Base-by-base conservation (phyloP, 2,329 filamentous ascomycete species). In the Acrodontium crateriforme region DNA sequence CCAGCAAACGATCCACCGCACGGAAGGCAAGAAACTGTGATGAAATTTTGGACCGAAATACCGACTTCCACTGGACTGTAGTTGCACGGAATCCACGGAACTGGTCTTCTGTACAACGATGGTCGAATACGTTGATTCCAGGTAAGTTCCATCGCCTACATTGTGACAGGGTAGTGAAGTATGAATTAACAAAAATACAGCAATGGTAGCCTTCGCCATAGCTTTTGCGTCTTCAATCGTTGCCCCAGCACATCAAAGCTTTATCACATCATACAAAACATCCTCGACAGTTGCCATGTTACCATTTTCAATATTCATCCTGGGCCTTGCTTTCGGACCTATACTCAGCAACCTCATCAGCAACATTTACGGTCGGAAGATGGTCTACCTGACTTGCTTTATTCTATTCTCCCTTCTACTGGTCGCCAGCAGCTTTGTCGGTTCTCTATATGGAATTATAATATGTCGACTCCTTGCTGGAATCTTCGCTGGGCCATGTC, bases 341-440 rank as follows among this genome's bases (percentile, higher is more conserved):
- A 67, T 70, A 0, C 58, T 84, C 16, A 78, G 74, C 63, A 78
- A 74, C 63, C 76, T 76, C 2, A 77, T 78, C 1, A 56, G 82
- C 6, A 78, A 71, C 3, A 58, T 79, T 19, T 69, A 65, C 40
- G 79, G 79, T 18, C 70, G 79, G 13, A 63, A 71, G 20, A 49
- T 78, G 12, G 79, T 83, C 49, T 74, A 73, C 32, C 49, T 82
- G 38, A 74, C 79, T 49, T 72, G 69, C 27, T 63, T 80, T 32
- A 73, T 67, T 6, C 65, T 72, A 25, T 78, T 74, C 6, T 69
- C 69, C 2, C 67, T 64, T 3, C 59, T 64, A 35, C 55, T 50
- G 0, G 39, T 62, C 0, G 60, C 55, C 1, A 43, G 55, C 2
- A 59, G 56, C 0, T 50, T 62, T 13, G 50, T 51, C 33, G 74